Evolutionary conservation across 768 basidiomycete genomes (phyloP).

Genomic region (Suillus hirtellus): DNA sequence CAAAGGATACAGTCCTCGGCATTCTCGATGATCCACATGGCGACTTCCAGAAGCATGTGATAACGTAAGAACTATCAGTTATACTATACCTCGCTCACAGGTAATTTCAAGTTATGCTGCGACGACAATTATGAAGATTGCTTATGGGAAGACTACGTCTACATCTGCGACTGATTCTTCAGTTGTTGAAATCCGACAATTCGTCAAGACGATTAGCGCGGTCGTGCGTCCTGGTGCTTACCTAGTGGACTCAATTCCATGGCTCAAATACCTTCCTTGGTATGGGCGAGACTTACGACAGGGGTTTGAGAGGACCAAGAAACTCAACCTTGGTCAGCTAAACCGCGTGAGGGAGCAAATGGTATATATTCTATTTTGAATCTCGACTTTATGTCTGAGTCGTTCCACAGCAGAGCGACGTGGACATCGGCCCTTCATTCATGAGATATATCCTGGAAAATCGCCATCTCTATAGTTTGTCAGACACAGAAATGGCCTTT

Average conservation of each 20-base stretch:
- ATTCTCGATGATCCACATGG: neutral
- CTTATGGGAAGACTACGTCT: neutral
- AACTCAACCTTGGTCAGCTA: neutral
- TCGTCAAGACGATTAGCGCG: neutral
- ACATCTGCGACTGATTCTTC: neutral
- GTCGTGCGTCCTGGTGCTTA: neutral
- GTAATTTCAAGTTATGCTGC: neutral
- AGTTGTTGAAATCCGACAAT: neutral
- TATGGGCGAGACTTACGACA: neutral
- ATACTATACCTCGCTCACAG: neutral
- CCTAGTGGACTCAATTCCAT: neutral
- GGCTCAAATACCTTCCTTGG: neutral
- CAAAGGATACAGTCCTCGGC: neutral
- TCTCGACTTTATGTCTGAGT: neutral
- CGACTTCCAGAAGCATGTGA: neutral
- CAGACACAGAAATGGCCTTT: neutral
- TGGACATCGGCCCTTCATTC: neutral
- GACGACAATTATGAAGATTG: neutral
- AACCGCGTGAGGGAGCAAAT: neutral
- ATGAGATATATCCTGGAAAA: neutral
- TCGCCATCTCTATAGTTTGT: neutral
- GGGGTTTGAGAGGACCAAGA: neutral
- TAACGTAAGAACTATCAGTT: neutral
- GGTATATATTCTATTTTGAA: neutral
- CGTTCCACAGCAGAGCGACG: neutral